A percentile compares a stretch with the other conserved stretches of the same genome.
Conservation (phyloP, 1,284 basidiomycete species). For the Puccinia sorghi region DNA sequence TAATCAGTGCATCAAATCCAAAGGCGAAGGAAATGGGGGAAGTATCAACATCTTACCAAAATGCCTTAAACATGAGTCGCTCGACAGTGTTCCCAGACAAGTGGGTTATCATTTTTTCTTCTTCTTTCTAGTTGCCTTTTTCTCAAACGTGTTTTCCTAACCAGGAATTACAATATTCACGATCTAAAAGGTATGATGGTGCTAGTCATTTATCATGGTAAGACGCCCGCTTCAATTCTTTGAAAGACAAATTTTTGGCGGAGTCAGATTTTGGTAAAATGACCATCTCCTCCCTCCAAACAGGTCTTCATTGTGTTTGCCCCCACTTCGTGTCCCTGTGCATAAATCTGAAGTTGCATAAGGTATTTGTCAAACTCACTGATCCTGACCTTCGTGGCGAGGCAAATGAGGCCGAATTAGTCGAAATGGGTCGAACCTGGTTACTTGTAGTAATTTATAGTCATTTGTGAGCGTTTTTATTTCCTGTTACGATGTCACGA, state of each 20-base stretch:
- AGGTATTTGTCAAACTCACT: slow-evolving; percentile 41
- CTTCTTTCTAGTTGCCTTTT: neutral
- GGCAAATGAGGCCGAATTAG: slow-evolving; percentile 18
- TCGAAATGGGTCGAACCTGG: slow-evolving; percentile 29
- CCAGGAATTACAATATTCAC: slow-evolving; percentile 26
- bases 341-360: slow-evolving; percentile 24
- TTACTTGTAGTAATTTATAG: slow-evolving; percentile 35
- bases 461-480: slow-evolving; percentile 22
- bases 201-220: slow-evolving; percentile 35
- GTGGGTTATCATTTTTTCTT: slow-evolving; percentile 7
- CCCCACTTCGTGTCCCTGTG: slow-evolving; percentile 35
- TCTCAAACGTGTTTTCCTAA: neutral
- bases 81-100: slow-evolving; percentile 19
- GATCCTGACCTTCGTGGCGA: slow-evolving; percentile 16
- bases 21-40: neutral
- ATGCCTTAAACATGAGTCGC: slow-evolving; percentile 7
- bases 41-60: neutral
- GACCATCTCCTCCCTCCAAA: neutral
- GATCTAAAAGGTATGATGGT: slow-evolving; percentile 33
- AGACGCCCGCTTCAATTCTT: neutral
- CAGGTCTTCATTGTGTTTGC: slow-evolving; percentile 40
- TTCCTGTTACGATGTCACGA: neutral
- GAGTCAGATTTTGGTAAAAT: neutral
- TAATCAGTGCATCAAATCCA: slow-evolving; percentile 29
- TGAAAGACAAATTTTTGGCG: neutral